Conservation (phyloP, 768 basidiomycete species). For the Sarcodon sp. region DNA sequence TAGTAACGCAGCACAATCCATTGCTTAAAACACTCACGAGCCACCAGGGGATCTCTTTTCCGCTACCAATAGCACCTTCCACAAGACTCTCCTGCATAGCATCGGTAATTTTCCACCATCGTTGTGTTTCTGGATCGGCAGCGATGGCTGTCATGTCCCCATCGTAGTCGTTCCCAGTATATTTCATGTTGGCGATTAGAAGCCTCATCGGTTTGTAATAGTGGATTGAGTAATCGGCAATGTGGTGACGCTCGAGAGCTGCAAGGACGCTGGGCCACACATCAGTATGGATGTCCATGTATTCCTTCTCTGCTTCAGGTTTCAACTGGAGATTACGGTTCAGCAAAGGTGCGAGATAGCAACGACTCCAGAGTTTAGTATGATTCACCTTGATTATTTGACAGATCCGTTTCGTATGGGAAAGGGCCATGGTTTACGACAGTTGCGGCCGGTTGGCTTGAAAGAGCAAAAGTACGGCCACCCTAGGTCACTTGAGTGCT, state of each 20-base stretch:
- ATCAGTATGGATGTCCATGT: conserved; percentile 42
- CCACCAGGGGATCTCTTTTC: conserved; percentile 61
- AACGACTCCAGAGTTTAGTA: not conserved
- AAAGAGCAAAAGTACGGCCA: too few species aligned
- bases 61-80: conserved; percentile 59
- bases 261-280: conserved; percentile 64
- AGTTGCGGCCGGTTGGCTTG: not conserved
- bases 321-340: conserved; percentile 30
- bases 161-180: conserved; percentile 51
- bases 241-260: conserved; percentile 46
- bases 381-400: conserved; percentile 54
- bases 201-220: conserved; percentile 49
- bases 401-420: conserved; percentile 41
- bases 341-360: conserved; percentile 1
- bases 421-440: conserved; percentile 13
- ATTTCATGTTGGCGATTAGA: conserved; percentile 73
- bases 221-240: conserved; percentile 68
- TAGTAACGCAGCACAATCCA: not conserved
- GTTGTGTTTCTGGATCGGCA: conserved; percentile 53
- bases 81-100: conserved; percentile 68
- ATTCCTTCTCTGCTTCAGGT: conserved; percentile 34
- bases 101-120: conserved; percentile 73
- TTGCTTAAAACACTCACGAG: not conserved
- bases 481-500: too few species aligned
- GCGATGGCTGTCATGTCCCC: conserved; percentile 53